A percentile compares a stretch with the other conserved stretches of the same genome.
Conservation (phyloP, 805 yeast species). For the Wickerhamiella occidentalis region DNA sequence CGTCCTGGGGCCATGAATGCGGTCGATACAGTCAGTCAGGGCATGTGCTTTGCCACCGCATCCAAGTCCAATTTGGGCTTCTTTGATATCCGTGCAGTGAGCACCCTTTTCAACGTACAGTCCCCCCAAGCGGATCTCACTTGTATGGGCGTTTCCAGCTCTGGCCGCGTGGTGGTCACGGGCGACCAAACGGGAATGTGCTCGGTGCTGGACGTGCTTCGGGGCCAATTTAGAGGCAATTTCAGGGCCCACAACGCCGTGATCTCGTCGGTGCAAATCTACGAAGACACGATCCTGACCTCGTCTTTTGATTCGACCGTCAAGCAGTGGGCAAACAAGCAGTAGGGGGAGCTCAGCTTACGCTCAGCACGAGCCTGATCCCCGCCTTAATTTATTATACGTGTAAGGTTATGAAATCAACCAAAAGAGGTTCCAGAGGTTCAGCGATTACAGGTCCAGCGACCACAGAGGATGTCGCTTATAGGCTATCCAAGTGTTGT, state of each 20-base stretch:
- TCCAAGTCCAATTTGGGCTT: constrained; percentile 7
- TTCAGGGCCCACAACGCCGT: constrained; percentile 11
- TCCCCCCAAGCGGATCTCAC: constrained; percentile 6
- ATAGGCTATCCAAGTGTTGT: no score
- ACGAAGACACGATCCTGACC: constrained; percentile 6
- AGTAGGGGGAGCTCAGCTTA: not conserved
- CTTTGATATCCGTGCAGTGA: constrained; percentile 16
- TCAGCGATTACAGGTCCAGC: no score
- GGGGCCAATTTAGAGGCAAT: constrained; percentile 7
- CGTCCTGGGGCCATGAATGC: not conserved
- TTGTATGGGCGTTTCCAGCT: constrained; percentile 13
- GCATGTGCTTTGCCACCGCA: constrained; percentile 11
- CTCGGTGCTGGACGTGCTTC: constrained; percentile 14
- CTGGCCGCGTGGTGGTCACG: constrained; percentile 18
- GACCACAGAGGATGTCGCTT: no score
- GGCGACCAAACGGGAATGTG: constrained; percentile 17
- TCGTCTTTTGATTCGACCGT: constrained; percentile 17
- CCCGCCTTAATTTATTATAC: no score
- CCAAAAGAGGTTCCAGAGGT: no score
- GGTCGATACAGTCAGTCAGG: constrained; percentile 13
- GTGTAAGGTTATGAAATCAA: no score
- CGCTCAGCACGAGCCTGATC: no score
- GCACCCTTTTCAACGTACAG: constrained; percentile 5
- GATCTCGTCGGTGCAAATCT: constrained; percentile 12
- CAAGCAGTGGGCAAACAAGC: not conserved